phyloP scores from a whole-genome alignment of 2,329 filamentous ascomycete genomes.

The Aspergillus viridinutans region DNA sequence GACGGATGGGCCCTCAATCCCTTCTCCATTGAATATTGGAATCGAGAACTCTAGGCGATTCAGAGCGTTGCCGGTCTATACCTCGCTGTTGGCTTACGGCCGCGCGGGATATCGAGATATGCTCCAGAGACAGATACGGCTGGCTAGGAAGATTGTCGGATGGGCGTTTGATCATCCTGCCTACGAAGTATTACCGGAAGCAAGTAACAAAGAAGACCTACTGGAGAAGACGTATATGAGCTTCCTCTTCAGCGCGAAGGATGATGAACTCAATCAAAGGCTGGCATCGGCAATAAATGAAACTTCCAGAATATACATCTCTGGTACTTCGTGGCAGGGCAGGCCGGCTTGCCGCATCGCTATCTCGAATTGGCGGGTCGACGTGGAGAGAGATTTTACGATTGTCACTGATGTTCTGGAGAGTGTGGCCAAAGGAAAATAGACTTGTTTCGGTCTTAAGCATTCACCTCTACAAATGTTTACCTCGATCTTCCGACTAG shows the following conservation, averaged over 20 bases:
- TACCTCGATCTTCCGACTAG: no score
- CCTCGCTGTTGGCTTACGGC: slow-evolving; percentile 72
- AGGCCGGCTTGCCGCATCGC: slow-evolving; percentile 74
- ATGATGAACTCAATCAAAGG: slow-evolving; percentile 58
- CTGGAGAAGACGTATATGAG: slow-evolving; percentile 61
- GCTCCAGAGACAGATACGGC: slow-evolving; percentile 65
- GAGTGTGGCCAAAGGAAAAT: slow-evolving; percentile 35
- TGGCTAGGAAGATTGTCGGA: slow-evolving; percentile 64
- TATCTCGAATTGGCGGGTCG: slow-evolving; percentile 77
- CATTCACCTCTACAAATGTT: background rate
- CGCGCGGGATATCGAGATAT: slow-evolving; percentile 63
- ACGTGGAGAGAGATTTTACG: slow-evolving; percentile 62
- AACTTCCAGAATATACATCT: slow-evolving; percentile 73
- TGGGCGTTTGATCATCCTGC: slow-evolving; percentile 58
- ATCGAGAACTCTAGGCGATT: slow-evolving; percentile 90
- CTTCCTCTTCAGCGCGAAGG: slow-evolving; percentile 71
- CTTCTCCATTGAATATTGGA: slow-evolving; percentile 81
- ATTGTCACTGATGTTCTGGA: slow-evolving; percentile 63
- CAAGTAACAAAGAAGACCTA: slow-evolving; percentile 33
- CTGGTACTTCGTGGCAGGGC: slow-evolving; percentile 73
- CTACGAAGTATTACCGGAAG: slow-evolving; percentile 63
- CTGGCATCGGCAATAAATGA: slow-evolving; percentile 71
- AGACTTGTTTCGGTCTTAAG: background rate
- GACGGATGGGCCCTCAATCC: slow-evolving; percentile 47
- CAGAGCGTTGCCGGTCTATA: slow-evolving; percentile 84